Evolutionary conservation across 1,284 basidiomycete species (phyloP).

Genomic region (Papiliotrema flavescens): DNA sequence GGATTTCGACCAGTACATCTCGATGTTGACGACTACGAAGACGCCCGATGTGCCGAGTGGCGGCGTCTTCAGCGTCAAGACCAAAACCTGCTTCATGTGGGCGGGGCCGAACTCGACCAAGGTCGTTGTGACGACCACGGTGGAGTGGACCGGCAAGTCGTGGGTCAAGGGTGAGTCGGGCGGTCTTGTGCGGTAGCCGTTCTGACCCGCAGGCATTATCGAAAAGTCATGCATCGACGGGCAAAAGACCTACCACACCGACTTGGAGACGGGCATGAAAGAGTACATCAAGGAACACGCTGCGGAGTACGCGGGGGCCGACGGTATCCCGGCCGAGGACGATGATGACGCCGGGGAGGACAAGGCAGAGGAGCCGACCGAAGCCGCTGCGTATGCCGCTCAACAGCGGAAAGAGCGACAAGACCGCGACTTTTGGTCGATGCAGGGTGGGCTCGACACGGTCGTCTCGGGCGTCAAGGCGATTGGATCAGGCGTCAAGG

Average conservation of each 20-base stretch:
- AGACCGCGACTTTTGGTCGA: constrained; percentile 53
- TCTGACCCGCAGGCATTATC: constrained; percentile 71
- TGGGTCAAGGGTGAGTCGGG: constrained; percentile 79
- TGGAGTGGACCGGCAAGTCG: constrained; percentile 94
- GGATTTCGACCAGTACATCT: constrained; percentile 80
- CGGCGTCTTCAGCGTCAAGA: constrained; percentile 87
- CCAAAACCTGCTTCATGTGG: constrained; percentile 92
- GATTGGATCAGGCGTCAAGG: constrained; percentile 64
- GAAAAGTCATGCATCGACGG: constrained; percentile 91
- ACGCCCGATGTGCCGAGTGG: constrained; percentile 96
- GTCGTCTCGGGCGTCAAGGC: constrained; percentile 65
- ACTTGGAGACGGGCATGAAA: constrained; percentile 80
- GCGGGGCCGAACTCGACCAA: constrained; percentile 71
- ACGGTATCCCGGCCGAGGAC: constrained; percentile 18
- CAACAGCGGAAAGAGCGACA: constrained; percentile 27
- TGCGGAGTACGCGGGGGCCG: constrained; percentile 70
- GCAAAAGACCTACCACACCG: constrained; percentile 81
- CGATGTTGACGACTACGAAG: constrained; percentile 80
- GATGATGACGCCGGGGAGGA: constrained; percentile 11
- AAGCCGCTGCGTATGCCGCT: constrained; percentile 42
- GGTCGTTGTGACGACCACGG: constrained; percentile 81
- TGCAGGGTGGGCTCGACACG: constrained; percentile 83
- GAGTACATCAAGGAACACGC: constrained; percentile 82
- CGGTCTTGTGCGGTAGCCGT: neutral
- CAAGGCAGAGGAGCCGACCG: constrained; percentile 13